phyloP scores from a whole-genome alignment of 495 filamentous ascomycete genomes.

The Neurospora tetraspora region DNA sequence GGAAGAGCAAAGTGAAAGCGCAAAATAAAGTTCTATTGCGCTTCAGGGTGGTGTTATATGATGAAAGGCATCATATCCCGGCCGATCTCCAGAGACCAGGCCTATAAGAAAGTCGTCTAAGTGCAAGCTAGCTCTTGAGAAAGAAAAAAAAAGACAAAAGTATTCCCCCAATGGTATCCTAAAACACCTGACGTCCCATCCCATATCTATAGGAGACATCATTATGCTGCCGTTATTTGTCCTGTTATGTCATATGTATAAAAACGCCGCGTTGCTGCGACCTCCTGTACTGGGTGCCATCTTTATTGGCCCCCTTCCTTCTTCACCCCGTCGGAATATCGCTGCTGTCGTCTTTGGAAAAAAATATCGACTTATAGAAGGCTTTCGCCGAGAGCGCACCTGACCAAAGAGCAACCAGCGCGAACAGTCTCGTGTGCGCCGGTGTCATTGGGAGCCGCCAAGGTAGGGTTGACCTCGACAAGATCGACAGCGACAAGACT shows the following conservation, averaged over 20 bases:
- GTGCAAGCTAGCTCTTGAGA: not conserved
- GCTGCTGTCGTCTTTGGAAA: not conserved
- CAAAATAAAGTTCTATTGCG: not conserved
- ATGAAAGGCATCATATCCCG: not conserved
- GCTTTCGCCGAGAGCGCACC: conserved; percentile 87
- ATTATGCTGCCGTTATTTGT: not conserved
- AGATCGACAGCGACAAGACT: conserved; percentile 86
- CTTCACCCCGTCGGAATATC: not conserved
- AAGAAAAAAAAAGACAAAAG: not conserved
- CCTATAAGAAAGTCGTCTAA: not conserved
- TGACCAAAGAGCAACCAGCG: conserved; percentile 79
- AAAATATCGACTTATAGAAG: conserved; percentile 44
- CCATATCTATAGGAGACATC: conserved; percentile 1
- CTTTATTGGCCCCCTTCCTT: not conserved
- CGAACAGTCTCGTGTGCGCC: conserved; percentile 83
- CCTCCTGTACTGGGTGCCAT: not conserved
- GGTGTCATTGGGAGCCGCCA: conserved; percentile 50
- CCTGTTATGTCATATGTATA: not conserved
- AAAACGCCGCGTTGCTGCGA: not conserved
- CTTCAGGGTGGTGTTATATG: not conserved
- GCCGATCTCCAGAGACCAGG: not conserved
- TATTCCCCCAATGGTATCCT: not conserved
- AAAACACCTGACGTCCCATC: not conserved
- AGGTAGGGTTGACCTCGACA: conserved; percentile 88
- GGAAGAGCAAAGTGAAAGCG: not conserved